phyloP scores from a whole-genome alignment of 2,329 filamentous ascomycete genomes.

The Boeremia lycopersici region DNA sequence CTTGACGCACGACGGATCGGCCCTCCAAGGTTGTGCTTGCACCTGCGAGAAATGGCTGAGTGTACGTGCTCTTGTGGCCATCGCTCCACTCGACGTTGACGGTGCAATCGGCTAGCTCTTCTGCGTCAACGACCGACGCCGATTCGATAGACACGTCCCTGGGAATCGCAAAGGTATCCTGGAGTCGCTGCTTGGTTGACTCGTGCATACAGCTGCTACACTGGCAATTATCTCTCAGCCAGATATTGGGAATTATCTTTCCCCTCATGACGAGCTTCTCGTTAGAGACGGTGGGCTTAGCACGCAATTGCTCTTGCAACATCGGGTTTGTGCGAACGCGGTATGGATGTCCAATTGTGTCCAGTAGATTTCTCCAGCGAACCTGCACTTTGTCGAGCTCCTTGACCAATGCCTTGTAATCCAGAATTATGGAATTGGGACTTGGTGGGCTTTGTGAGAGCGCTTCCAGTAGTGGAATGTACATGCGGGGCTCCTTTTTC shows the following conservation, averaged over 20 bases:
- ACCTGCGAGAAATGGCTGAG: conserved; percentile 63
- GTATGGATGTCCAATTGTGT: too few species aligned
- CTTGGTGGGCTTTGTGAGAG: too few species aligned
- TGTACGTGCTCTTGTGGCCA: conserved; percentile 71
- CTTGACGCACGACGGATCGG: conserved; percentile 43
- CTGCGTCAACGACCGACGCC: conserved; percentile 3
- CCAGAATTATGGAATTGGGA: too few species aligned
- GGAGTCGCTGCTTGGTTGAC: conserved; percentile 70
- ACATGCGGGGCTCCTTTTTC: too few species aligned
- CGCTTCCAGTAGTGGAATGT: too few species aligned
- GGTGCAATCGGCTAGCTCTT: not conserved
- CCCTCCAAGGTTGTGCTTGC: conserved; percentile 48
- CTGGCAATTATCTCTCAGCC: conserved; percentile 70
- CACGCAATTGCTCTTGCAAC: not conserved
- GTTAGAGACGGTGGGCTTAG: not conserved
- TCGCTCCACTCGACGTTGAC: conserved; percentile 56
- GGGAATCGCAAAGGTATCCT: conserved; percentile 67
- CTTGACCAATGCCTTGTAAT: too few species aligned
- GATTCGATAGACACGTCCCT: conserved; percentile 33
- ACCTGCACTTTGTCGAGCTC: too few species aligned
- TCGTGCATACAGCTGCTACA: conserved; percentile 71
- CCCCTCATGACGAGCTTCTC: conserved; percentile 5
- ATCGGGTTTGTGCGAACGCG: not conserved
- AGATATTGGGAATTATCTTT: conserved; percentile 40
- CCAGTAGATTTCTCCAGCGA: too few species aligned